Base-by-base conservation (phyloP, 2,329 filamentous ascomycete genomes). In the Paracoccidioides lutzii region DNA sequence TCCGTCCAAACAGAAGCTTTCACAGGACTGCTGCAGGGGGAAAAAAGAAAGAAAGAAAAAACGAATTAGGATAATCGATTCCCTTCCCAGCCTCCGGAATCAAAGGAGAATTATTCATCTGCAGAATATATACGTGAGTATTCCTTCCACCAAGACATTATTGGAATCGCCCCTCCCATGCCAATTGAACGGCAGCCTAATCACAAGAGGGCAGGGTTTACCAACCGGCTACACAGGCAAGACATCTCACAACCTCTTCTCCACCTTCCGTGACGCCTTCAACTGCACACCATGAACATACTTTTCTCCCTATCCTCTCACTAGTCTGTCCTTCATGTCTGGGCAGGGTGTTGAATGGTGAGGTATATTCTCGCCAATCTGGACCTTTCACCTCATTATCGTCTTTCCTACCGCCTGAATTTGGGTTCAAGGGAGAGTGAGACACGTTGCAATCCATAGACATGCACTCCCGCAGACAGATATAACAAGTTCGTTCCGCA, bases 401-500 rank as follows among this genome's bases (percentile, higher is more conserved):
- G 55, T 46, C 38, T 40, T 28, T 55, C 6, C 28, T 40, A 28
- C n/a, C 9, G 10, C 28, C n/a, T 35, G 37, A n/a, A 41, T 50
- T 12, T 15, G n/a, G 9, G n/a, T 33, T 14, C 14, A 8, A 6
- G 10, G 22, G 42, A 35, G 38, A 37, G 22, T 22, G 28, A 42
- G 50, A 57, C 7, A 60, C 60, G n/a, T 59, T 55, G 55, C 70
- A 73, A 50, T 65, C 56, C 14, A 59, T 15, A 5, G 65, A 61
- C 52, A 71, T 68, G 53, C 71, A 74, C 54, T 71, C 66, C 14
- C 71, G 65, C 45, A 74, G 60, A 61, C 71, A 74, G 41, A 74
- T 71, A 57, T 71, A 73, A 53, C 71, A 74, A 40, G 70, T 66
- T 41, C 71, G 64, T 44, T 69, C 58, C 7, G 62, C 63, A 53